Base-by-base conservation (phyloP, 1,139 yeast genomes). In the Lipomyces yarrowii region DNA sequence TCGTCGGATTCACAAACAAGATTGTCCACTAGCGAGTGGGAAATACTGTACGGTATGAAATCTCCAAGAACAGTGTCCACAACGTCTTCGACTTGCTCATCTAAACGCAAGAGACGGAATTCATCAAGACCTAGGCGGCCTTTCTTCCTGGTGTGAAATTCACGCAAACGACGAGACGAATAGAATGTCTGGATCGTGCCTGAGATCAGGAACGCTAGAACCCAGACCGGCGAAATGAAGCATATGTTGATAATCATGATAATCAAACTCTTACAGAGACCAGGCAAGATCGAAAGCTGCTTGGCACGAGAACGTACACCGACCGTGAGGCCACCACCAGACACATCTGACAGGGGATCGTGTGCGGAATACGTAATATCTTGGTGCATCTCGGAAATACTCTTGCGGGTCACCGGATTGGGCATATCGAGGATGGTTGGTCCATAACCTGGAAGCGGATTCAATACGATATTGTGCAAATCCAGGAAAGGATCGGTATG, bases 401-500 rank as follows among this genome's bases (percentile, higher is more conserved):
- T 37, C 30, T 30, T 23, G 15, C 21, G 35, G 18, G 61, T 30
- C 13, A 65, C 62, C 1, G 69, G 67, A 42, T 79, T 76, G 8
- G 76, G 61, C 37, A 80, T 75, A 70, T 87, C 88, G 37, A 88
- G 75, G 18, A 88, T 81, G 3, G 81, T 80, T 0, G 89, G 88
- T 57, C 76, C 84, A 72, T 86, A 88, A 8, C 83, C 83, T 0
- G 78, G 75, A 0, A 86, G 73, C 69, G 80, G 87, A 11, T 76
- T 73, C n/a, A 74, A 61, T 59, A 82, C 78, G 56, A 75, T 73
- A 64, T 75, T 76, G 18, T 77, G 73, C 21, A 76, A 73, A 63
- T 78, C 80, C 6, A 68, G 62, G 65, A 73, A 90, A 0, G 96
- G 96, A 73, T 91, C 96, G 26, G 79, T 78, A 11, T 79, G 74